Evolutionary conservation across 345 rosid genomes (phyloP).

Genomic region (Populus ilicifolia): DNA sequence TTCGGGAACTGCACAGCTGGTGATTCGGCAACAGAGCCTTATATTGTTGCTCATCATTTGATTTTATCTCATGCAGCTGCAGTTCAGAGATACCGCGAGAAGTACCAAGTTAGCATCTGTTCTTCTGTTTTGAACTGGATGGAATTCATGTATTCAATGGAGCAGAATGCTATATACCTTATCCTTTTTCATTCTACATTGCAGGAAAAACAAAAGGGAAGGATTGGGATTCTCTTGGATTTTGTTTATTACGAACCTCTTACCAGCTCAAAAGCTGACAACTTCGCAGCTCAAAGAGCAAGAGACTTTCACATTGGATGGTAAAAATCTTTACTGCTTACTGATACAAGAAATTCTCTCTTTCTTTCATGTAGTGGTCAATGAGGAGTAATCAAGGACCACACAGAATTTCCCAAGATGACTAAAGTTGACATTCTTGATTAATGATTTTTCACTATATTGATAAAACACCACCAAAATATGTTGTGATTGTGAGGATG

Average conservation of each 20-base stretch:
- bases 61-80: slow-evolving; percentile 83
- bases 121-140: not conserved
- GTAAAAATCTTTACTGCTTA: slow-evolving; percentile 29
- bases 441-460: not conserved
- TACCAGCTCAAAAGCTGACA: slow-evolving; percentile 78
- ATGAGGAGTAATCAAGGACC: not conserved
- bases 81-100: slow-evolving; percentile 72
- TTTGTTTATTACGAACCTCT: slow-evolving; percentile 98
- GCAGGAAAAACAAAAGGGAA: slow-evolving; percentile 79
- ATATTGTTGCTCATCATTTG: slow-evolving; percentile 79
- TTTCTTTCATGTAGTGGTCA: not conserved
- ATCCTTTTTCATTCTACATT: not conserved
- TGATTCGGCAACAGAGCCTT: slow-evolving; percentile 86
- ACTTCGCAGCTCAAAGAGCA: slow-evolving; percentile 89
- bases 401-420: not conserved
- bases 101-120: slow-evolving; percentile 46
- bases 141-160: not conserved
- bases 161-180: not conserved
- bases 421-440: not conserved
- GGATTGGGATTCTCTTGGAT: slow-evolving; percentile 81
- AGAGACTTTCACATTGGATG: slow-evolving; percentile 95
- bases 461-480: not conserved
- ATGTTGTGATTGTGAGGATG: not conserved
- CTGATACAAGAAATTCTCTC: too few species aligned
- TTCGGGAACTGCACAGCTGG: slow-evolving; percentile 81